Conservation (phyloP, 2,329 filamentous ascomycete genomes). For the Celoporthe dispersa region DNA sequence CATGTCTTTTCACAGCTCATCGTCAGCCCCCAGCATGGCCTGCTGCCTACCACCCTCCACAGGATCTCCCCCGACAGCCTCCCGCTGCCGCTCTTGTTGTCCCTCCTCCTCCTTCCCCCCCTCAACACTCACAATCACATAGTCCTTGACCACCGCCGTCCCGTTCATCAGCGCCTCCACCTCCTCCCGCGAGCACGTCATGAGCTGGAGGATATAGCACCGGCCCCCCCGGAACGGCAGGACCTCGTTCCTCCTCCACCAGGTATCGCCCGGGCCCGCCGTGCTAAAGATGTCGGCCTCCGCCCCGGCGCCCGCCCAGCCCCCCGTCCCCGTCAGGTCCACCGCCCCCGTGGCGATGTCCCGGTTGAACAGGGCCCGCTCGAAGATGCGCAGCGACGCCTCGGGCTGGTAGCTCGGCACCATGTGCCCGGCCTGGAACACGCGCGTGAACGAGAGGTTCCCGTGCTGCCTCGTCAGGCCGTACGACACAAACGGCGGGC, state of each 20-base stretch:
- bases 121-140: slow-evolving; percentile 31
- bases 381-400: slow-evolving; percentile 51
- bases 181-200: slow-evolving; percentile 30
- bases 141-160: slow-evolving; percentile 32
- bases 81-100: not conserved
- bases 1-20: slow-evolving; percentile 24
- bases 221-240: slow-evolving; percentile 5
- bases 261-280: slow-evolving; percentile 21
- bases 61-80: not conserved
- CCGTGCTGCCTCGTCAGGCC: slow-evolving; percentile 70
- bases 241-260: slow-evolving; percentile 27
- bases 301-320: slow-evolving; percentile 12
- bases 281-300: slow-evolving; percentile 19
- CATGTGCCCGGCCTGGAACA: slow-evolving; percentile 61
- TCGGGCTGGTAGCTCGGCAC: slow-evolving; percentile 54
- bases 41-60: not conserved
- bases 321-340: slow-evolving; percentile 25
- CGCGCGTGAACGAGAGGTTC: slow-evolving; percentile 62
- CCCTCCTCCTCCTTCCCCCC: too few relatives aligned
- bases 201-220: slow-evolving; percentile 25
- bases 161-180: slow-evolving; percentile 31
- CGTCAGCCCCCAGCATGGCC: not conserved
- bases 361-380: slow-evolving; percentile 51
- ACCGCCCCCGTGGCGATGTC: slow-evolving; percentile 53
- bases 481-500: slow-evolving; percentile 41